Base-by-base conservation (phyloP, 2,329 filamentous ascomycete species). In the Dothideomycetes sp. region DNA sequence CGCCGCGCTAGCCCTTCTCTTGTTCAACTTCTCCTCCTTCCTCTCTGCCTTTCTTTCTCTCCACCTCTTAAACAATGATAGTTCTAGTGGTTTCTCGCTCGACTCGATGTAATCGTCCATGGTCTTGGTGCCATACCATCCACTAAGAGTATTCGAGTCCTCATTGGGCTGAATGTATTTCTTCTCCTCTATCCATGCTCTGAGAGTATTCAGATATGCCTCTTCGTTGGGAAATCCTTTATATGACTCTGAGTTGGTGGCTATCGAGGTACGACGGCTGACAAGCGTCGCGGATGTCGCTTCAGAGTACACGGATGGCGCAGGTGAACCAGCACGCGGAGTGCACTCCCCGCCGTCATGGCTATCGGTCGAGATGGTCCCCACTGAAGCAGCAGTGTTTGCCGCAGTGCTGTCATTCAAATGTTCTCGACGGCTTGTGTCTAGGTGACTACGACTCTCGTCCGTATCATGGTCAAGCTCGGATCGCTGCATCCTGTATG, bases 161-260 rank as follows among this genome's bases (percentile, higher is more conserved):
- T 48, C 46, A 7, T 36, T 39, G 5, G 46, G 43, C 32, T 54
- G 42, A 4, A 52, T 34, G 34, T 52, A 57, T 36, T 48, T 48
- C 42, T 56, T 52, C 17, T 41, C 42, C 19, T 57, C 52, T 10
- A 52, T 53, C 52, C 53, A 57, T 17, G 48, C 50, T 7, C 48
- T 41, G 14, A 57, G 41, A 2, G 53, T 52, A 3, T 44, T 45
- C 5, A 55, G 47, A 19, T 57, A 56, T 30, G 49, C 45, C 19
- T 44, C 47, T 45, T 52, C 45, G 5, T 47, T 51, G 3, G 53
- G 47, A 32, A 55, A 57, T 15, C 55, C 53, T 18, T 47, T 43
- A 36, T 56, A 56, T 12, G 22, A 27, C 7, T 7, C 12, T 27
- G 22, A 7, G 7, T 7, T 27, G 7, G 22, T 27, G 22, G 22